Conservation (phyloP, 768 basidiomycete genomes). For the Lactarius evosmus region DNA sequence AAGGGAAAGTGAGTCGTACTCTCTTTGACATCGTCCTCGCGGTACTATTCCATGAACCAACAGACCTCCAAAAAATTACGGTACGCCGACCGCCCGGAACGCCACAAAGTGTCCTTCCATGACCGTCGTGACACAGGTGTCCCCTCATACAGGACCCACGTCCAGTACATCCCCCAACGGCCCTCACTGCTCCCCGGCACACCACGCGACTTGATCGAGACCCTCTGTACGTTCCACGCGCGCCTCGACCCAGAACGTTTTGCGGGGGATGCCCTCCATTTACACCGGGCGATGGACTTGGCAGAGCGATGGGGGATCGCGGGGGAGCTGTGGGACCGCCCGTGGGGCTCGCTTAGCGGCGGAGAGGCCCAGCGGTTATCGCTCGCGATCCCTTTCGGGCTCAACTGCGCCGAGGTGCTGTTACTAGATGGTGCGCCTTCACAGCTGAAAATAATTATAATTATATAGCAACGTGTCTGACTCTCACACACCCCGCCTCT, state of each 20-base stretch:
- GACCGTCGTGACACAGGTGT: slow-evolving; percentile 47
- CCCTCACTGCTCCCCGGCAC: slow-evolving; percentile 83
- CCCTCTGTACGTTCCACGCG: slow-evolving; percentile 51
- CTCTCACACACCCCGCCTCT: no score
- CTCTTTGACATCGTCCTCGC: not conserved
- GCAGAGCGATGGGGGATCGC: slow-evolving; percentile 66
- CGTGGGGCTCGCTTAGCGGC: slow-evolving; percentile 79
- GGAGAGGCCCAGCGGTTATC: slow-evolving; percentile 86
- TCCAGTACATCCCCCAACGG: slow-evolving; percentile 86
- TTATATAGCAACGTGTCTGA: no score
- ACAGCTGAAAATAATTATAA: no score
- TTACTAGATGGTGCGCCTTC: slow-evolving; percentile 75
- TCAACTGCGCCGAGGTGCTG: slow-evolving; percentile 74
- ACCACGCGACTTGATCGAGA: slow-evolving; percentile 65
- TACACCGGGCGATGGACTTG: slow-evolving; percentile 44
- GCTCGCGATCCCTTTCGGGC: slow-evolving; percentile 67
- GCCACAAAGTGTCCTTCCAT: not conserved
- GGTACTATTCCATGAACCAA: not conserved
- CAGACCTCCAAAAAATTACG: slow-evolving; percentile 51
- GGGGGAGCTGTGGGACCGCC: slow-evolving; percentile 67
- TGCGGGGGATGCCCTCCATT: slow-evolving; percentile 27
- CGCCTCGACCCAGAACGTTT: slow-evolving; percentile 36
- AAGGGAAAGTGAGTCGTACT: slow-evolving; percentile 55
- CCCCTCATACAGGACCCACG: slow-evolving; percentile 70
- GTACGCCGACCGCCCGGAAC: slow-evolving; percentile 34